Percentiles rank a stretch among this genome's conserved stretches.
Conservation (phyloP, 441 rosid genomes). For the Heliophila coronopifolia region DNA sequence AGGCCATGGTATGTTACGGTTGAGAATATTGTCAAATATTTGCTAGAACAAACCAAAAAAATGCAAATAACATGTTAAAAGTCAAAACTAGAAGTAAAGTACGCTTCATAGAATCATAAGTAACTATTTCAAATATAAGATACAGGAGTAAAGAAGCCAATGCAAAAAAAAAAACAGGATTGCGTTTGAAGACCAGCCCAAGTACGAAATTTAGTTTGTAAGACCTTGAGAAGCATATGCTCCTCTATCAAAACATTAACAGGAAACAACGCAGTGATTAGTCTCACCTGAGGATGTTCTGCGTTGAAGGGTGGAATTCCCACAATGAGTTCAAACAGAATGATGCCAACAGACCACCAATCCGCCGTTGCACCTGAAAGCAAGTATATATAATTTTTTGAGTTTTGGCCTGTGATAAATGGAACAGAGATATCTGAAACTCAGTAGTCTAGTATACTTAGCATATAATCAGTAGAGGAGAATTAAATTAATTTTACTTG, state of each 20-base stretch:
- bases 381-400: conserved; percentile 1
- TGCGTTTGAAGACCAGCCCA: background rate
- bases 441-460: background rate
- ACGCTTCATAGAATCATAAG: background rate
- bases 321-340: conserved; percentile 87
- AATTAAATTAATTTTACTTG: too few species aligned
- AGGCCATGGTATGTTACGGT: conserved; percentile 97
- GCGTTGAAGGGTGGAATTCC: conserved; percentile 99
- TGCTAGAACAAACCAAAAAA: conserved; percentile 48
- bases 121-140: background rate
- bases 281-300: conserved; percentile 87
- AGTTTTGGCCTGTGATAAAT: conserved; percentile 10
- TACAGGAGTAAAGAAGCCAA: background rate
- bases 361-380: conserved; percentile 88
- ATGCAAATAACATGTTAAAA: conserved; percentile 20
- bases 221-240: conserved; percentile 10
- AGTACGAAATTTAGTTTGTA: background rate
- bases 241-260: background rate
- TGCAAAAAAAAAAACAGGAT: background rate
- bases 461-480: background rate
- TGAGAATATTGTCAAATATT: conserved; percentile 97
- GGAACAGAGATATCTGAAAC: conserved; percentile 1
- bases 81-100: background rate
- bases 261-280: conserved; percentile 14
- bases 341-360: conserved; percentile 99